phyloP scores from a whole-genome alignment of 208 protist genomes.

The Borovskyia barvae region DNA sequence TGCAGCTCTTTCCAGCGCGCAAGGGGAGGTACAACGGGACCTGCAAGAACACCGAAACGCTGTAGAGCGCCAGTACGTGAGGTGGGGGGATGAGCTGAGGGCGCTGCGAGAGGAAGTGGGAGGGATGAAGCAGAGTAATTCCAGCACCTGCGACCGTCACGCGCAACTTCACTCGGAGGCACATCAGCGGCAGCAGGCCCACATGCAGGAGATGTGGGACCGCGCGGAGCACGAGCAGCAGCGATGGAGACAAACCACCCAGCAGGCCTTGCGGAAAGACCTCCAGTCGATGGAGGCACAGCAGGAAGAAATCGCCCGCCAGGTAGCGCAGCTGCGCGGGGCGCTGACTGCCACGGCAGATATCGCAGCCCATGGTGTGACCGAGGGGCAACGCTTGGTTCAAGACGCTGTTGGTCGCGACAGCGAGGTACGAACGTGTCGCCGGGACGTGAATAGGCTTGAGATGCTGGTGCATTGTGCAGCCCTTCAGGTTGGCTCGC shows the following conservation, averaged over 20 bases:
- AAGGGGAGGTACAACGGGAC: slow-evolving; percentile 7
- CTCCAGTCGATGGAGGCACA: slow-evolving; percentile 19
- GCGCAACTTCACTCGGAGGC: slow-evolving; percentile 52
- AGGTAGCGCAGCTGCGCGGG: slow-evolving; percentile 57
- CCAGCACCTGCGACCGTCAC: slow-evolving; percentile 1
- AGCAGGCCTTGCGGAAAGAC: slow-evolving; percentile 21
- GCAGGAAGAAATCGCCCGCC: slow-evolving; percentile 31
- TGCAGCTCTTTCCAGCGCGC: slow-evolving; percentile 18
- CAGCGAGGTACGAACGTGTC: slow-evolving; percentile 58
- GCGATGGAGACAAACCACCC: slow-evolving; percentile 36
- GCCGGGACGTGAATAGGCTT: slow-evolving; percentile 71
- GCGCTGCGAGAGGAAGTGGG: slow-evolving; percentile 37
- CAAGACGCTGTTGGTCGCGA: slow-evolving; percentile 41
- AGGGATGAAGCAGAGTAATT: slow-evolving; percentile 21
- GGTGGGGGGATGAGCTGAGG: slow-evolving; percentile 33
- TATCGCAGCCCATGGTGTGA: slow-evolving; percentile 25
- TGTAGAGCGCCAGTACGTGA: slow-evolving; percentile 12
- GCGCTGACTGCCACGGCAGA: slow-evolving; percentile 41
- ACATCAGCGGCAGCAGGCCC: slow-evolving; percentile 42
- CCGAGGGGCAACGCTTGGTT: slow-evolving; percentile 46
- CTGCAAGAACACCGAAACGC: slow-evolving; percentile 18
- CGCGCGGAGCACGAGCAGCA: slow-evolving; percentile 36
- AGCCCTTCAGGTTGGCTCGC: not conserved
- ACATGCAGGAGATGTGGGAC: slow-evolving; percentile 37
- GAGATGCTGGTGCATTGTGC: slow-evolving; percentile 65